phyloP scores from a whole-genome alignment of 1,284 basidiomycete species.

The Sanghuangporus baumii region DNA sequence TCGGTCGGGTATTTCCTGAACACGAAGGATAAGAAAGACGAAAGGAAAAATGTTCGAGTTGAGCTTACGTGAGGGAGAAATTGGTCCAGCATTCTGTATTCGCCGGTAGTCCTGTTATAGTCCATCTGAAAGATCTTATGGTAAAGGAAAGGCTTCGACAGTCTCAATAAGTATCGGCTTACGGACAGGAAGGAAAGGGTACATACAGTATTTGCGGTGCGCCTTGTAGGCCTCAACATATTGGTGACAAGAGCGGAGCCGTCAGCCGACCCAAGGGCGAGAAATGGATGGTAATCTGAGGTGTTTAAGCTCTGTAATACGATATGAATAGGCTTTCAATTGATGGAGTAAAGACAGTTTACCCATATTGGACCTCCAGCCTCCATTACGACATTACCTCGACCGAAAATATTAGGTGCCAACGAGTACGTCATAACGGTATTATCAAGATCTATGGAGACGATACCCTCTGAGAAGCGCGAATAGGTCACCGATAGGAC shows the following conservation, averaged over 20 bases:
- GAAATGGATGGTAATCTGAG: conserved; percentile 83
- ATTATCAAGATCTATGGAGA: conserved; percentile 76
- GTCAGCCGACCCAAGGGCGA: conserved; percentile 78
- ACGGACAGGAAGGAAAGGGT: conserved; percentile 24
- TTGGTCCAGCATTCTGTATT: conserved; percentile 80
- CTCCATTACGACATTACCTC: conserved; percentile 67
- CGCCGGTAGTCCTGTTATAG: conserved; percentile 64
- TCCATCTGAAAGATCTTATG: conserved; percentile 85
- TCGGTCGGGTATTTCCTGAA: conserved; percentile 36
- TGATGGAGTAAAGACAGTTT: conserved; percentile 21
- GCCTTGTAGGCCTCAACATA: conserved; percentile 57
- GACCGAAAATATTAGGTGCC: conserved; percentile 65
- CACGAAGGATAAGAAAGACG: conserved; percentile 21
- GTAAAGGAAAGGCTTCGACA: conserved; percentile 60
- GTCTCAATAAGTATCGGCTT: neutral
- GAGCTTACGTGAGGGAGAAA: conserved; percentile 63
- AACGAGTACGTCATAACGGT: conserved; percentile 68
- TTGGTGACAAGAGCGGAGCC: conserved; percentile 74
- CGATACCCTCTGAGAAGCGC: conserved; percentile 55
- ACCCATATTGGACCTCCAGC: conserved; percentile 80
- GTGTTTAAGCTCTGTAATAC: conserved; percentile 54
- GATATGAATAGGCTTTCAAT: neutral
- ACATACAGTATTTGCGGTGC: conserved; percentile 59
- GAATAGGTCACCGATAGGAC: conserved; percentile 63
- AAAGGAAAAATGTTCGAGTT: conserved; percentile 48